phyloP scores from a whole-genome alignment of 208 protist genomes.

The Crithidia brevicula region DNA sequence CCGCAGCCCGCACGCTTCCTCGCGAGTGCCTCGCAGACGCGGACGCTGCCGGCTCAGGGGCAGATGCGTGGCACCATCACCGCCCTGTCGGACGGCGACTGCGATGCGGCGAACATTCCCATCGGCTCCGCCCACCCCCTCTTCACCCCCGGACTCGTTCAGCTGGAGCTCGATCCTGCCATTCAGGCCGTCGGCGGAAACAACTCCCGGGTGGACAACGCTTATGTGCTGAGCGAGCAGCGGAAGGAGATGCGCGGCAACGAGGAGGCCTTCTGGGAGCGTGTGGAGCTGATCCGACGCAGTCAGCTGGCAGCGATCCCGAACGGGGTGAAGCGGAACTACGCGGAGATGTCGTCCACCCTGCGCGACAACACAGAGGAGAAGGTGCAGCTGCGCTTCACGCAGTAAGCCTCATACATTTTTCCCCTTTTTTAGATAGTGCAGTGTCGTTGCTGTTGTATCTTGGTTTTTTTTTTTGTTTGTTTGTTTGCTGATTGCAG shows the following conservation, averaged over 20 bases:
- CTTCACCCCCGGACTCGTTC: slow-evolving; percentile 66
- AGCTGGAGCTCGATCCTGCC: slow-evolving; percentile 51
- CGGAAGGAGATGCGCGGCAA: slow-evolving; percentile 76
- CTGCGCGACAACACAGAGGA: slow-evolving; percentile 67
- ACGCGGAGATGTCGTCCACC: slow-evolving; percentile 57
- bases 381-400: slow-evolving; percentile 86
- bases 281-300: slow-evolving; percentile 85
- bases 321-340: slow-evolving; percentile 62
- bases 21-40: no score
- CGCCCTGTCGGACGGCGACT: slow-evolving; percentile 52
- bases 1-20: slow-evolving; percentile 29
- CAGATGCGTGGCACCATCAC: slow-evolving; percentile 7
- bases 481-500: slow-evolving; percentile 1
- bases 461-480: not conserved
- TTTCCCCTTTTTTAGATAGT: not conserved
- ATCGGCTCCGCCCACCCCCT: slow-evolving; percentile 77
- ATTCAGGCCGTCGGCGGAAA: not conserved
- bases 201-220: slow-evolving; percentile 41
- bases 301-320: slow-evolving; percentile 71
- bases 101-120: slow-evolving; percentile 54
- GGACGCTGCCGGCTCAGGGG: not conserved
- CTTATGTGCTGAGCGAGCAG: slow-evolving; percentile 59
- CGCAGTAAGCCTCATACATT: slow-evolving; percentile 43
- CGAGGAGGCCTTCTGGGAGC: slow-evolving; percentile 86
- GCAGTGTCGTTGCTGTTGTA: not conserved